Evolutionary conservation across 2,329 filamentous ascomycete species (phyloP).

Genomic region (Davidsoniella eucalypti): DNA sequence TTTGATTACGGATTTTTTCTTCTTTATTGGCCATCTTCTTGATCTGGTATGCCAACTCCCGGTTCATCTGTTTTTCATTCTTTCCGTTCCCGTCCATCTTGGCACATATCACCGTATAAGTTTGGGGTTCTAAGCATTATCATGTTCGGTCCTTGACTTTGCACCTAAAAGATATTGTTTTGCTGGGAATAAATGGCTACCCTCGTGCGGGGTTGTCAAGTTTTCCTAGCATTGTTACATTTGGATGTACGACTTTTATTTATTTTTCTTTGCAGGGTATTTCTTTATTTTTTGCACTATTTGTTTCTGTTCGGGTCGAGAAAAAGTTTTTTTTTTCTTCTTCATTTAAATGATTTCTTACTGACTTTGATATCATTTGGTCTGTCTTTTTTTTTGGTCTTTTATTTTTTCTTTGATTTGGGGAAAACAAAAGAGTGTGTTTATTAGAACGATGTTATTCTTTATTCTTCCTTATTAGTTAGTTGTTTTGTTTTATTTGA

Average conservation of each 20-base stretch:
- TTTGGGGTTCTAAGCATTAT: neutral
- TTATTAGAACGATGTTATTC: too few relatives aligned
- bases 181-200: neutral
- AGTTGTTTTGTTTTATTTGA: neutral
- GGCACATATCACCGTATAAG: neutral
- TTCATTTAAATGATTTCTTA: neutral
- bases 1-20: neutral
- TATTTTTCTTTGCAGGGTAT: neutral
- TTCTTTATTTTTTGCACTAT: neutral
- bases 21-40: neutral
- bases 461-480: neutral
- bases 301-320: neutral
- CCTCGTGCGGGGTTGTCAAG: neutral
- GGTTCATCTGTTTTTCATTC: neutral
- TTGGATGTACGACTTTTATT: neutral
- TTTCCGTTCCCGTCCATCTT: constrained; percentile 1
- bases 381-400: neutral
- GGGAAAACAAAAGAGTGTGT: too few relatives aligned
- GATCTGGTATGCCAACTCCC: neutral
- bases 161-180: neutral
- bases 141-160: neutral
- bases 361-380: neutral
- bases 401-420: neutral
- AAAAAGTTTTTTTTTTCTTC: neutral
- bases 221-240: neutral